phyloP scores from a whole-genome alignment of 169 alveolate genomes.

The Plasmodium billcollinsi region DNA sequence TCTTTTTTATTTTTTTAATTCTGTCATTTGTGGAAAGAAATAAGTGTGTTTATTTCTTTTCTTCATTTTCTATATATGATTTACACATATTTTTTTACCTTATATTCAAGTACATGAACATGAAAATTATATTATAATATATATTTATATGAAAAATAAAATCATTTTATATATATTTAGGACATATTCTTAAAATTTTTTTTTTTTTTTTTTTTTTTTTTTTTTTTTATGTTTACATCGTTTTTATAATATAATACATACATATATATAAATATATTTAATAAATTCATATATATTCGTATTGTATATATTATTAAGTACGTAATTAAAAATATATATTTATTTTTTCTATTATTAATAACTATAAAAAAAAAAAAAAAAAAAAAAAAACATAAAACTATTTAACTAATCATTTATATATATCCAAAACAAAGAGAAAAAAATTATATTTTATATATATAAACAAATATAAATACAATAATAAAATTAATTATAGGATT shows the following conservation, averaged over 20 bases:
- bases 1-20: conserved; percentile 21
- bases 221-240: background rate
- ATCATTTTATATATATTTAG: conserved; percentile 8
- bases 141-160: conserved; percentile 3
- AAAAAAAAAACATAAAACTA: no score
- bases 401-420: no score
- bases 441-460: no score
- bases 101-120: background rate
- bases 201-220: conserved; percentile 41
- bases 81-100: conserved; percentile 7
- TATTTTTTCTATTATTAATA: no score
- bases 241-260: background rate
- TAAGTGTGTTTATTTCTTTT: conserved; percentile 33
- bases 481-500: no score
- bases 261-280: no score
- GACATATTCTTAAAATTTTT: conserved; percentile 8
- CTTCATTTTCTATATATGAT: background rate
- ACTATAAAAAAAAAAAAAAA: no score
- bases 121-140: background rate
- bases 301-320: no score
- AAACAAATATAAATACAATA: no score
- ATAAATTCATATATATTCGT: no score
- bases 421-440: no score
- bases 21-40: conserved; percentile 63
- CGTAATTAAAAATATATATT: no score